Conservation (phyloP, 768 basidiomycete species). For the Calocybe gangraenosa region DNA sequence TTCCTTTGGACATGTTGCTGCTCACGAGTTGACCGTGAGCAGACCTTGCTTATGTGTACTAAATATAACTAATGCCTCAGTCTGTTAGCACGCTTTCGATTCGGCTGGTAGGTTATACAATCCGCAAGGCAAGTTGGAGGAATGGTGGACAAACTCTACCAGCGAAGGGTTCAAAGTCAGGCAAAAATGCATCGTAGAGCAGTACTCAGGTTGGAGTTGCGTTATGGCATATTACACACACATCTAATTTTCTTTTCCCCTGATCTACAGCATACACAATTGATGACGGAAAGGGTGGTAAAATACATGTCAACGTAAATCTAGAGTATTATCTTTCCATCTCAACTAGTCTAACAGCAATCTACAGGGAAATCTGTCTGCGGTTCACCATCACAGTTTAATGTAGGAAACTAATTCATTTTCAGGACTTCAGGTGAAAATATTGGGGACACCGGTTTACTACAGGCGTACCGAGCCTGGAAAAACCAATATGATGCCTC, state of each 20-base stretch:
- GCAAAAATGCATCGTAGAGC: slow-evolving; percentile 86
- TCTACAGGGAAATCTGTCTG: slow-evolving; percentile 72
- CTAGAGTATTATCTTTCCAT: not conserved
- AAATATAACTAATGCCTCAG: not conserved
- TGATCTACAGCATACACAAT: slow-evolving; percentile 67
- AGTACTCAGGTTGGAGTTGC: slow-evolving; percentile 66
- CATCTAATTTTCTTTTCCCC: slow-evolving; percentile 2
- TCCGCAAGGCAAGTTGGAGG: slow-evolving; percentile 77
- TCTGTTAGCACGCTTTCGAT: slow-evolving; percentile 78
- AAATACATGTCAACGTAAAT: slow-evolving; percentile 78
- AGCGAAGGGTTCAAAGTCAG: slow-evolving; percentile 78
- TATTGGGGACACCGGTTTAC: slow-evolving; percentile 81
- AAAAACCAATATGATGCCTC: slow-evolving; percentile 67
- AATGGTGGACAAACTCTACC: slow-evolving; percentile 94
- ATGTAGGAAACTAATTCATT: slow-evolving; percentile 10
- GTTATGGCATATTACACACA: not conserved
- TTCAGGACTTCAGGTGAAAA: slow-evolving; percentile 86
- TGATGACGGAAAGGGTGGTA: slow-evolving; percentile 80
- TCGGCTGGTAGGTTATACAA: slow-evolving; percentile 89
- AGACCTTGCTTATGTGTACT: not conserved
- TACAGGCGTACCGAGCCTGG: slow-evolving; percentile 93
- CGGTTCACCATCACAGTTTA: not conserved
- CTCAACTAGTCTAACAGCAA: not conserved
- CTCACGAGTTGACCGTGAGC: slow-evolving; percentile 86
- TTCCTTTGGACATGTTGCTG: slow-evolving; percentile 87